phyloP scores from a whole-genome alignment of 768 basidiomycete species.

The Xerocomus spinulosus region DNA sequence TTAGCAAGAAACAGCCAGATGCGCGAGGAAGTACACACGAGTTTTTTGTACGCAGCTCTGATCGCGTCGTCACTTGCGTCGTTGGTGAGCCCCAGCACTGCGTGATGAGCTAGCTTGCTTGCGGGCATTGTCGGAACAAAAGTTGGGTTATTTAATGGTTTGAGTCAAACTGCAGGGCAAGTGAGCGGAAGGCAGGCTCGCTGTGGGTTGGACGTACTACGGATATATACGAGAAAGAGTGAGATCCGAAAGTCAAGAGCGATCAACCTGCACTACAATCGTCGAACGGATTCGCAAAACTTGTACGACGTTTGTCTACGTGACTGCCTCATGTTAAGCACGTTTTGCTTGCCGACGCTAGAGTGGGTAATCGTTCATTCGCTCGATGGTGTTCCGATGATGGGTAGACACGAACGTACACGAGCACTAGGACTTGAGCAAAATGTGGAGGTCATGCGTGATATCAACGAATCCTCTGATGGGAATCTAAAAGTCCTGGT shows the following conservation, averaged over 20 bases:
- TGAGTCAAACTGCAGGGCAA: slow-evolving; percentile 4
- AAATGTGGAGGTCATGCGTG: too few relatives aligned
- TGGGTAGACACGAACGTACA: too few relatives aligned
- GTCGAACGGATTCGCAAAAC: slow-evolving; percentile 24
- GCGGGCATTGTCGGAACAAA: slow-evolving; percentile 27
- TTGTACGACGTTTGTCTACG: slow-evolving; percentile 16
- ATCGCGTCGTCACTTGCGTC: slow-evolving; percentile 50
- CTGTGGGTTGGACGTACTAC: slow-evolving; percentile 11
- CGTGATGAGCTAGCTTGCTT: slow-evolving; percentile 30
- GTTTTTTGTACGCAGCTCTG: slow-evolving; percentile 57
- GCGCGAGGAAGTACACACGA: slow-evolving; percentile 38
- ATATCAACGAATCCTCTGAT: too few relatives aligned
- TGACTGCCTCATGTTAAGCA: slow-evolving; percentile 30
- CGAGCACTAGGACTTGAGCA: too few relatives aligned
- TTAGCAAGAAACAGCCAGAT: slow-evolving; percentile 22
- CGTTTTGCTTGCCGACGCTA: slow-evolving; percentile 31
- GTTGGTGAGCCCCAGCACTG: slow-evolving; percentile 42
- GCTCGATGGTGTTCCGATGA: too few relatives aligned
- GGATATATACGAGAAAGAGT: slow-evolving; percentile 26
- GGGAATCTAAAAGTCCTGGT: too few relatives aligned
- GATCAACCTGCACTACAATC: slow-evolving; percentile 17
- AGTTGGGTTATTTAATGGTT: slow-evolving; percentile 9
- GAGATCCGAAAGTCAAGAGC: slow-evolving; percentile 22
- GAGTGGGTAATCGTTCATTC: slow-evolving; percentile 28
- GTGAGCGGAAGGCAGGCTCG: slow-evolving; percentile 6